Percentiles rank a stretch among this genome's conserved stretches.
Conservation (phyloP, 1,139 yeast genomes). For the Scheffersomyces quercinus region DNA sequence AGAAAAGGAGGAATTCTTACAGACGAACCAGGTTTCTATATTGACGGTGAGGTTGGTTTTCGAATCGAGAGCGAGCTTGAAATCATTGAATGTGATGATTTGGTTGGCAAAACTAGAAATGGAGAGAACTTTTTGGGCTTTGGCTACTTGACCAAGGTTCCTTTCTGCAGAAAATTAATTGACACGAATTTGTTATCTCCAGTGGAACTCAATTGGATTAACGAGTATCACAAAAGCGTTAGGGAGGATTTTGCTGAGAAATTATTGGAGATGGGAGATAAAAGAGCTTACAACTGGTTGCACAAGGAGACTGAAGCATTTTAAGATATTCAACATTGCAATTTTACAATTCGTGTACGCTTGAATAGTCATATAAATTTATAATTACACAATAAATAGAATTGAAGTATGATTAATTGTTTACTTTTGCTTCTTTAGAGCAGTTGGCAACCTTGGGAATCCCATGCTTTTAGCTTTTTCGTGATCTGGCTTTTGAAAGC, state of each 20-base stretch:
- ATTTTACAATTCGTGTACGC: slow-evolving; percentile 2
- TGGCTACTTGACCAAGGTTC: slow-evolving; percentile 54
- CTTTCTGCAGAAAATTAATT: slow-evolving; percentile 51
- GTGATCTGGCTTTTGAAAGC: slow-evolving; percentile 22
- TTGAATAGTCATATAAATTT: background rate
- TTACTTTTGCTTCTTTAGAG: slow-evolving; percentile 19
- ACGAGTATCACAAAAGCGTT: slow-evolving; percentile 44
- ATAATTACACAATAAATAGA: slow-evolving; percentile 3
- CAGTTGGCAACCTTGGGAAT: slow-evolving; percentile 26
- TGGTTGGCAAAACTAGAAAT: slow-evolving; percentile 34
- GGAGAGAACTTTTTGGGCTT: slow-evolving; percentile 44
- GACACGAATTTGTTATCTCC: slow-evolving; percentile 34
- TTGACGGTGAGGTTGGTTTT: slow-evolving; percentile 53
- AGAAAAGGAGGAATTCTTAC: slow-evolving; percentile 51
- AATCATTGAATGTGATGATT: slow-evolving; percentile 34
- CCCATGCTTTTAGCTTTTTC: slow-evolving; percentile 25
- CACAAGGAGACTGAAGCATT: slow-evolving; percentile 37
- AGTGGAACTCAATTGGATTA: slow-evolving; percentile 54
- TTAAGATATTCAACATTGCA: slow-evolving; percentile 8
- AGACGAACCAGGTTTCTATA: slow-evolving; percentile 60
- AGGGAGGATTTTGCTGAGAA: slow-evolving; percentile 35
- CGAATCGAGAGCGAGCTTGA: slow-evolving; percentile 56
- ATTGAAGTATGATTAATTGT: slow-evolving; percentile 5
- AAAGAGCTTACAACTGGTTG: slow-evolving; percentile 42
- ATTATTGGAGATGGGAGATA: slow-evolving; percentile 39